A percentile compares a stretch with the other conserved stretches of the same genome.
Evolutionary conservation across 768 basidiomycete species (phyloP).

Genomic region (Calocybe cyanea): DNA sequence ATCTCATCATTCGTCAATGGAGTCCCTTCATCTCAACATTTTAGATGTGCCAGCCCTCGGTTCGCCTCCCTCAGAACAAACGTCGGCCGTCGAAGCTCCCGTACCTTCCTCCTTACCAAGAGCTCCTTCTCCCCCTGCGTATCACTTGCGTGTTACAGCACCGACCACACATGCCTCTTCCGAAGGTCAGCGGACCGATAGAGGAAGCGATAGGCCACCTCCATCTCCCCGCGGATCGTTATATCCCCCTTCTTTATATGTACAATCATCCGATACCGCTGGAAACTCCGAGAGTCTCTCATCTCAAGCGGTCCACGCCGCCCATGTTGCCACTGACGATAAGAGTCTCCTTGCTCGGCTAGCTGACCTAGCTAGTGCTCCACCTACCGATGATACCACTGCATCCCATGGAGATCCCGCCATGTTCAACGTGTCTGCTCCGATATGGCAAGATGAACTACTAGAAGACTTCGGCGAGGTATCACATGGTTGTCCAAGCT

Average conservation of each 20-base stretch:
- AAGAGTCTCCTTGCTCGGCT: slow-evolving; percentile 54
- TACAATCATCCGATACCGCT: slow-evolving; percentile 11
- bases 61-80: slow-evolving; percentile 15
- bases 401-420: slow-evolving; percentile 15
- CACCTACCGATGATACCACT: slow-evolving; percentile 29
- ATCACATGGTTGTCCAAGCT: slow-evolving; percentile 4
- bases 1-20: slow-evolving; percentile 30
- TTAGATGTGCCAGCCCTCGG: not conserved
- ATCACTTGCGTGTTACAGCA: slow-evolving; percentile 30
- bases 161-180: slow-evolving; percentile 6
- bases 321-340: slow-evolving; percentile 68
- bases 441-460: slow-evolving; percentile 51
- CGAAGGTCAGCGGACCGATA: not conserved
- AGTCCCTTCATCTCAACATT: slow-evolving; percentile 12
- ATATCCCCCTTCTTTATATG: slow-evolving; percentile 12
- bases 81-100: slow-evolving; percentile 4
- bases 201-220: not conserved
- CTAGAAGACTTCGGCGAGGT: slow-evolving; percentile 30
- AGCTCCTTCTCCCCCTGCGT: slow-evolving; percentile 34
- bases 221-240: slow-evolving; percentile 1
- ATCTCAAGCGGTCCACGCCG: slow-evolving; percentile 28
- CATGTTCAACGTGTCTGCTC: slow-evolving; percentile 37
- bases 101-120: slow-evolving; percentile 12
- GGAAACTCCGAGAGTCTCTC: slow-evolving; percentile 8
- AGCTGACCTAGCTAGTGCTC: slow-evolving; percentile 48